phyloP scores from a whole-genome alignment of 306 rosid genomes.

The Acacia confusa region DNA sequence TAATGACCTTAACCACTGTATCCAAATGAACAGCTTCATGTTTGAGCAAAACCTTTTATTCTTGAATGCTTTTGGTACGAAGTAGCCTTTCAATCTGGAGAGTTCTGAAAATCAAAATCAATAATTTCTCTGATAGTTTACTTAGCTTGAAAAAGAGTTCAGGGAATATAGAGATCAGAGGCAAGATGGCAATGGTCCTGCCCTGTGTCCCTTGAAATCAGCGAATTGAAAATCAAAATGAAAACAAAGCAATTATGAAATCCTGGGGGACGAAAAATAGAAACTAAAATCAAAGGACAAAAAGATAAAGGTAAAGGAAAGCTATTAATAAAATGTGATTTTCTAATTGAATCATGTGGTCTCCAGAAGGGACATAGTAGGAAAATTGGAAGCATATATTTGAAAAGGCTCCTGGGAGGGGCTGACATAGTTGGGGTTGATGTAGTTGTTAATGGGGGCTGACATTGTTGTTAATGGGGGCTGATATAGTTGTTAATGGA shows the following conservation, averaged over 20 bases:
- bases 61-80: constrained; percentile 1
- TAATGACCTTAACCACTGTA: too few species aligned
- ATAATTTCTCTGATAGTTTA: neutral
- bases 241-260: neutral
- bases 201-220: neutral
- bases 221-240: neutral
- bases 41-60: constrained; percentile 2
- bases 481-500: too few species aligned
- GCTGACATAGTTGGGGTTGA: too few species aligned
- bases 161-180: neutral
- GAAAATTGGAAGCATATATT: neutral
- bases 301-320: neutral
- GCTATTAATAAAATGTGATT: neutral
- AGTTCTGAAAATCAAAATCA: neutral
- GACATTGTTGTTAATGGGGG: too few species aligned
- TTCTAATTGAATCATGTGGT: neutral
- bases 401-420: neutral
- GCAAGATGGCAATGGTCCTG: neutral
- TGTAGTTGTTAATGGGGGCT: too few species aligned
- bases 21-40: constrained; percentile 16
- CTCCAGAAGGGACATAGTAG: too few species aligned
- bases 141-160: neutral
- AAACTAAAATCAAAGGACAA: neutral
- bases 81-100: neutral
- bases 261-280: neutral